phyloP scores from a whole-genome alignment of 139 green algal genomes.

The Chlamydomonas sphaeroides region DNA sequence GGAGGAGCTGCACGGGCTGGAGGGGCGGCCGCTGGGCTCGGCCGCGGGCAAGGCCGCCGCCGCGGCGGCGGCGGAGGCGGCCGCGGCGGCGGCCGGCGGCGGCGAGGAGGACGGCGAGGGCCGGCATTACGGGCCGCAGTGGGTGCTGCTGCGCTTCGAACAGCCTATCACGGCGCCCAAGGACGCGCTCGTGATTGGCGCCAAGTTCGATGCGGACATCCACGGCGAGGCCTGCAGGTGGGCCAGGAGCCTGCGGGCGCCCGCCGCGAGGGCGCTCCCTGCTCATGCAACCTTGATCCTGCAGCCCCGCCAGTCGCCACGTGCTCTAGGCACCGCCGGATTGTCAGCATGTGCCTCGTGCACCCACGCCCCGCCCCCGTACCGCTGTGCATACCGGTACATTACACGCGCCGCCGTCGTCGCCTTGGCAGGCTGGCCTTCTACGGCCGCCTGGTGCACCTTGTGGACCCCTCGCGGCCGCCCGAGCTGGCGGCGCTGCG shows the following conservation, averaged over 20 bases:
- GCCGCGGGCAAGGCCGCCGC: not conserved
- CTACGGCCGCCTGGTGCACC: slow-evolving; percentile 74
- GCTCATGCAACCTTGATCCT: too few species aligned
- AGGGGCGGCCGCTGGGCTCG: slow-evolving; percentile 66
- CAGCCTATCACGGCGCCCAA: slow-evolving; percentile 80
- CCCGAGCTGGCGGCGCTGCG: slow-evolving; percentile 61
- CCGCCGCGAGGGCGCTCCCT: too few species aligned
- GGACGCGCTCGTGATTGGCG: slow-evolving; percentile 87
- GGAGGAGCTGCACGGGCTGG: slow-evolving; percentile 77
- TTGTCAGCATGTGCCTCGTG: too few species aligned
- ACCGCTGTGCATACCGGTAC: not conserved
- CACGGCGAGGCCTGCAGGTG: slow-evolving; percentile 72
- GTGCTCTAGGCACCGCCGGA: too few species aligned
- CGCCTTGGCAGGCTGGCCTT: slow-evolving; percentile 79
- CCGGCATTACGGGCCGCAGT: slow-evolving; percentile 80
- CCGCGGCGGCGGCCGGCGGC: not conserved
- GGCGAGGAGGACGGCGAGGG: not conserved
- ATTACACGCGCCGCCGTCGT: not conserved
- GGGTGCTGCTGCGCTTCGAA: slow-evolving; percentile 82
- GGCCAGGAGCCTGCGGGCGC: too few species aligned
- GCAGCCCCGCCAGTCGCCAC: too few species aligned
- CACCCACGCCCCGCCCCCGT: not conserved
- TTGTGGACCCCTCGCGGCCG: slow-evolving; percentile 56
- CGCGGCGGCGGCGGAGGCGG: slow-evolving; percentile 1
- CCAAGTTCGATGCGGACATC: slow-evolving; percentile 85